A percentile compares a stretch with the other conserved stretches of the same genome.
These are phyloP conservation scores for Borealophlyctis nickersoniae DNA, from an alignment of 192 early-diverging fungal genomes.

Conservation along the genomic window DNA sequence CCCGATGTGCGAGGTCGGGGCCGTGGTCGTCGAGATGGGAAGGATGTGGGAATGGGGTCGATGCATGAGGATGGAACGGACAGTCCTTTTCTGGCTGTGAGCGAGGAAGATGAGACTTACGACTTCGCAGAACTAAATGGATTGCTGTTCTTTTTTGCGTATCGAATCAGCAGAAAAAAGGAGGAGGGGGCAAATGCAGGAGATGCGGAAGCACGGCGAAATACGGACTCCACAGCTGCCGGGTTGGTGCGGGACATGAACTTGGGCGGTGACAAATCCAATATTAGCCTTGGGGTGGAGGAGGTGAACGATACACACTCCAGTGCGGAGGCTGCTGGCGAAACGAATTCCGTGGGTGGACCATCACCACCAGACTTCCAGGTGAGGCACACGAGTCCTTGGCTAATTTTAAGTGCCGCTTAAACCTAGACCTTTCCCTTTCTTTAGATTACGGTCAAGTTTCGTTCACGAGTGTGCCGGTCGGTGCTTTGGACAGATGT, in stretches of 20 bases:
- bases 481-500: constrained; percentile 91
- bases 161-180: constrained; percentile 40
- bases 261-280: constrained; percentile 1
- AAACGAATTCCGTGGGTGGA: too few relatives aligned
- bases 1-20: constrained; percentile 44
- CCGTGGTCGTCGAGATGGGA: constrained; percentile 29
- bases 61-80: constrained; percentile 4
- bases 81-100: constrained; percentile 15
- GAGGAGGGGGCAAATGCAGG: too few relatives aligned
- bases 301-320: too few relatives aligned
- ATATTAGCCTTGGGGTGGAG: too few relatives aligned
- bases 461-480: constrained; percentile 82
- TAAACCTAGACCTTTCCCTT: too few relatives aligned
- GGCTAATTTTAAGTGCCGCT: too few relatives aligned
- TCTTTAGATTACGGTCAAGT: constrained; percentile 65
- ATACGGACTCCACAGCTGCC: too few relatives aligned
- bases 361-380: too few relatives aligned
- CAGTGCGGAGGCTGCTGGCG: too few relatives aligned
- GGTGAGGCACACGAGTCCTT: too few relatives aligned
- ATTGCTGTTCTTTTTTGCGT: constrained; percentile 77
- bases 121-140: constrained; percentile 79
- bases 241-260: background rate
- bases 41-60: constrained; percentile 10
- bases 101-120: constrained; percentile 57
- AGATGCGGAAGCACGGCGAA: too few relatives aligned